Evolutionary conservation across 306 rosid genomes (phyloP).

Genomic region (Sechiopsis laciniata): DNA sequence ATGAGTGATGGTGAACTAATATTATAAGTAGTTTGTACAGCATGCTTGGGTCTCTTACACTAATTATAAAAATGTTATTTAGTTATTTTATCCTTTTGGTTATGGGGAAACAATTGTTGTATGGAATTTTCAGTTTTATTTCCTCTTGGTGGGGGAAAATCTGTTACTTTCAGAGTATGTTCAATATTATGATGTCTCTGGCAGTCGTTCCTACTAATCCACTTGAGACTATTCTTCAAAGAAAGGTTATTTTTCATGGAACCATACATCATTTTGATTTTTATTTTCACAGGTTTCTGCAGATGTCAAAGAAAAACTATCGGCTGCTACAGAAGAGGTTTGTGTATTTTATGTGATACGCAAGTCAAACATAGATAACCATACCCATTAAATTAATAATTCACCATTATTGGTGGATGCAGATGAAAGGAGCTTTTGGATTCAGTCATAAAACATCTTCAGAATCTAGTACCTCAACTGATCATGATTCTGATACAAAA

Average conservation of each 20-base stretch:
- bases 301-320: conserved; percentile 74
- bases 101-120: not conserved
- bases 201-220: not conserved
- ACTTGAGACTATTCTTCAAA: not conserved
- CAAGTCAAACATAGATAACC: conserved; percentile 7
- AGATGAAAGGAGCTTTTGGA: conserved; percentile 77
- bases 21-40: not conserved
- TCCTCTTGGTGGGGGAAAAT: not conserved
- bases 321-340: conserved; percentile 87
- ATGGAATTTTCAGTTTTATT: not conserved
- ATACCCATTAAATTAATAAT: not conserved
- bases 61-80: not conserved
- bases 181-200: not conserved
- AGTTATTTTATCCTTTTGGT: not conserved
- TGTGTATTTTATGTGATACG: conserved; percentile 27
- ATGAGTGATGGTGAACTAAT: not conserved
- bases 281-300: conserved; percentile 52
- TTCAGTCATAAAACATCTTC: conserved; percentile 58
- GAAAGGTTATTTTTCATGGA: not conserved
- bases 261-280: not conserved
- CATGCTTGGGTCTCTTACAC: not conserved
- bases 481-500: conserved; percentile 40
- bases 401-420: conserved; percentile 12
- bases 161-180: not conserved
- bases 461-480: conserved; percentile 44